Base-by-base conservation (phyloP, 2,329 filamentous ascomycete species). In the Phoma herbarum region DNA sequence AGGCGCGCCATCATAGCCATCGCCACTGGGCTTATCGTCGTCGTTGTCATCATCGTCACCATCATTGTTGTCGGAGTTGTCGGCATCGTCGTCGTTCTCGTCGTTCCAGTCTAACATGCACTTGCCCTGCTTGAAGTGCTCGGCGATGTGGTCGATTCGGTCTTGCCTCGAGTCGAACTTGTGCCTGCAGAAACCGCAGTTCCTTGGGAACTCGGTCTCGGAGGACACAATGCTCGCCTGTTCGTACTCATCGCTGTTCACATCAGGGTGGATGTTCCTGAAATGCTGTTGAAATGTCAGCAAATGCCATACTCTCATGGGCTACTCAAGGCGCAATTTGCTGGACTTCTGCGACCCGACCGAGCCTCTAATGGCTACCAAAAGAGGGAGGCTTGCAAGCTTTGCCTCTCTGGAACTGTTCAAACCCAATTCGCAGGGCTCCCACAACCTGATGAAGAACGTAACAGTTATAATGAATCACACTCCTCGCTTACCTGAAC, bases 101-200 rank as follows among this genome's bases (percentile, higher is more conserved):
- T 76, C 72, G 50, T 68, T 70, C 75, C 74, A 77, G 60, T 75
- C 73, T 33, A 76, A 69, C 74, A 77, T 77, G 49, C 66, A 72
- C 62, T 76, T 76, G 46, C 75, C 75, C 46, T 75, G 65, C 53
- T 75, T 75, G 66, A 77, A 77, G 61, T 77, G 75, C 9, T 75
- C 70, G 44, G 71, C 73, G n/a, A 77, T 74, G 35, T 77, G 75
- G 37, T 77, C 73, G 57, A 77, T 77, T 33, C 75, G 69, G 44
- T 76, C 74, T 48, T 77, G 73, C 56, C 74, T 64, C 1, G 70
- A 72, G 3, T 59, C 60, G 57, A 77, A 77, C 10, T 66, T 68
- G 52, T 77, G 70, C 51, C 67, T 64, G 52, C 75, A 77, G 61
- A 77, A 77, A 8, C 75, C 75, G 50, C 75, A 77, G 43, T 69